Evolutionary conservation across 495 filamentous ascomycete genomes (phyloP), one percentile per base, ranked within the genome.

Genomic region (Melanomma pulvis-pyrius): DNA sequence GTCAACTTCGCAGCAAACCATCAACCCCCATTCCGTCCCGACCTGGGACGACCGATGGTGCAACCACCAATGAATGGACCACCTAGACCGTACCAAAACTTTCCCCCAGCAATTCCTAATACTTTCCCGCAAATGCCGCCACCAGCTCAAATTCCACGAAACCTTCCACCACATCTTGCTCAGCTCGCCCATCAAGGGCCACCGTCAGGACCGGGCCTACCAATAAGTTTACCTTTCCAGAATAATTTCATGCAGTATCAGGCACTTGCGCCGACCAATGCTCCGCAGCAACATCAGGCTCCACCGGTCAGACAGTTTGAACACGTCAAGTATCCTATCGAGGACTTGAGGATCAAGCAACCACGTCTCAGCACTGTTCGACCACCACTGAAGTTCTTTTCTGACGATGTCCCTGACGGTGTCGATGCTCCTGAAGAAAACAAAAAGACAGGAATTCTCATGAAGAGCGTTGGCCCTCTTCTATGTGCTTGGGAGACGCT

Each of bases 401-500:
- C 86, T 47, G 79, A 82, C 52, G 85, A 90, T 59, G 82, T 68
- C 28, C 66, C 48, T 57, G 65, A 63, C 61, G 67, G 65, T 30
- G 65, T 56, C 13, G 69, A 72, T 19, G 64, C 64, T 70, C 79
- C 67, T 68, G 74, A 50, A 25, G 48, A 50, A 8, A 9, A 53
- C 77, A 82, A 54, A 75, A 82, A 57, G 68, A 82, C 84, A 65
- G 87, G 87, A 41, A 85, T 97, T 59, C 77, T 84, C 17, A 91
- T 92, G 84, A 85, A 89, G 71, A 91, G 91, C 1, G 86, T 96
- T 11, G 92, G 92, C 1, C 81, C 84, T 13, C 79, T 97, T 11
- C 79, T 97, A 28, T 92, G 96, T 76, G 91, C 88, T 0, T 98
- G 96, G 96, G 90, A 96, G 65, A 97, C 93, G 6, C 82, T 98